Evolutionary conservation across 805 yeast genomes (phyloP).

Genomic region (Kluyveromyces wickerhamii): DNA sequence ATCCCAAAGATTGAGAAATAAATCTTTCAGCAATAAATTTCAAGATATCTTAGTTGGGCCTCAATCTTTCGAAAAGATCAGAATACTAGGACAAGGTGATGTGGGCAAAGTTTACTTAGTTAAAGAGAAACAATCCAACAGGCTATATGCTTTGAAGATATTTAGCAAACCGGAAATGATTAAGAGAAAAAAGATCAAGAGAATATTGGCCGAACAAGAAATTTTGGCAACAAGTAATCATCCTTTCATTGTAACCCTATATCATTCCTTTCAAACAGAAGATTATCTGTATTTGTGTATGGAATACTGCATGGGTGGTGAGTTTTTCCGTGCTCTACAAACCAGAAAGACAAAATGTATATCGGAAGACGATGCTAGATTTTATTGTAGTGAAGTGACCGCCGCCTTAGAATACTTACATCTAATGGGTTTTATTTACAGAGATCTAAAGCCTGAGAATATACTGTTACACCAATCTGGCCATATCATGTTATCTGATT

Average conservation of each 20-base stretch:
- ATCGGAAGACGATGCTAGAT: constrained; percentile 79
- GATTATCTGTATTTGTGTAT: constrained; percentile 88
- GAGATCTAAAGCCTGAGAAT: constrained; percentile 96
- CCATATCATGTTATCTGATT: constrained; percentile 95
- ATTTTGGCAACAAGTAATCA: constrained; percentile 91
- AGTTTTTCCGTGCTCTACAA: constrained; percentile 91
- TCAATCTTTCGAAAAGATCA: constrained; percentile 78
- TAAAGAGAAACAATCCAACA: constrained; percentile 65
- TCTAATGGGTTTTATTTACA: constrained; percentile 92
- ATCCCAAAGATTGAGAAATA: constrained; percentile 33
- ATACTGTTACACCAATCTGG: constrained; percentile 93
- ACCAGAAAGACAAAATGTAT: constrained; percentile 82
- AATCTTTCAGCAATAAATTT: constrained; percentile 57
- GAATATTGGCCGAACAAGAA: constrained; percentile 95
- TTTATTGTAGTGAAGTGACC: constrained; percentile 93
- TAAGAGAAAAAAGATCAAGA: constrained; percentile 84
- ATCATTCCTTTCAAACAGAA: constrained; percentile 93
- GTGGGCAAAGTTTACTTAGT: constrained; percentile 96
- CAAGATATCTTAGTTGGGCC: constrained; percentile 79
- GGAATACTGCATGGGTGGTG: constrained; percentile 99
- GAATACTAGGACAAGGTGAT: constrained; percentile 92
- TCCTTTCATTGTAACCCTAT: constrained; percentile 92
- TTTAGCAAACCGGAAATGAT: constrained; percentile 89
- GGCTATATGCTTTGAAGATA: constrained; percentile 88
- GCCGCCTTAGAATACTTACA: constrained; percentile 96